Base-by-base conservation (phyloP, 1,139 yeast species). In the Chernovozyma aurita region DNA sequence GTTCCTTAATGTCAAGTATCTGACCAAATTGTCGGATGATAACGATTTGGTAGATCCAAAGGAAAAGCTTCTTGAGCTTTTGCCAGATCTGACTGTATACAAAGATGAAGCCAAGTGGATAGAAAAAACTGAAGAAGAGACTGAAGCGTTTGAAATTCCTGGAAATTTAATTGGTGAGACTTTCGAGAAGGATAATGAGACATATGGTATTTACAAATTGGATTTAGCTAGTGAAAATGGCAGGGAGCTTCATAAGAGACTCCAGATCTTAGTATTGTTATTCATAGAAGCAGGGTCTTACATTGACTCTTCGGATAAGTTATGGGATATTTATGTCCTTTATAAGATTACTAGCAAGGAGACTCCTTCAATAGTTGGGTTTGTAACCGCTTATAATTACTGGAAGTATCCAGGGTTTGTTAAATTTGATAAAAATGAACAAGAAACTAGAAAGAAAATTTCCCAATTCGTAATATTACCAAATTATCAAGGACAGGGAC, bases 221-320 rank as follows among this genome's bases (percentile, higher is more conserved):
- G 57, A 71, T 32, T 56, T 79, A 39, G 46, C 52, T 8, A 63
- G 60, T 17, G 57, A 54, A 0, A 49, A 50, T 2, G 78, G 81
- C 2, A 51, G 66, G 29, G 78, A 74, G 42, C 58, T 88, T 35
- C 87, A 83, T 48, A 65, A 70, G 38, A 64, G 97, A 43, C 68
- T 88, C 46, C 95, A 87, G 50, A 77, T 90, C 2, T 74, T 92
- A 48, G 85, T 86, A 17, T 63, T 90, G 32, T 64, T 92, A 17
- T 88, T 83, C 61, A 92, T 92, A 49, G 99, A 92, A 57, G 97
- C 95, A 0, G 98, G 97, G 1, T 80, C 95, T 2, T 86, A 77
- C 50, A 87, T 94, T 42, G 97, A 90, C 52, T 69, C 71, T 28
- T 59, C 61, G 1, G 97, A 92, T 56, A 72, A 73, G 14, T 69